Conservation (phyloP, 805 yeast species). For the Ogataea trehaloabstinens region DNA sequence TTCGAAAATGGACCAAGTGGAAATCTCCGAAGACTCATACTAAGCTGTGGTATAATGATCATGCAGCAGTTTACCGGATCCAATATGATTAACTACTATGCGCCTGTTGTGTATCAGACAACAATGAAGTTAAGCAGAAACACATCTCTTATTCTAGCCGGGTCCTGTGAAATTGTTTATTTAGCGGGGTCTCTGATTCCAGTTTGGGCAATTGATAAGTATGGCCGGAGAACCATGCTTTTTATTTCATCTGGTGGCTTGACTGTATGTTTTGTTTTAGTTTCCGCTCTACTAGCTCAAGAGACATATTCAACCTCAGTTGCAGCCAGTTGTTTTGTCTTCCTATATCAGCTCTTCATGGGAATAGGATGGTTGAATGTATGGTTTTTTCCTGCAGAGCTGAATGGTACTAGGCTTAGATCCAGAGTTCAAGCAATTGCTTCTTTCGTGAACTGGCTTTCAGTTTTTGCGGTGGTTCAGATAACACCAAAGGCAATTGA, state of each 20-base stretch:
- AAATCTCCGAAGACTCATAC: slow-evolving; percentile 44
- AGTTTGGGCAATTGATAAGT: slow-evolving; percentile 41
- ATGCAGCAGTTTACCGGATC: slow-evolving; percentile 54
- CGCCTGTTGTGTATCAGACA: slow-evolving; percentile 50
- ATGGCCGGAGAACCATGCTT: slow-evolving; percentile 33
- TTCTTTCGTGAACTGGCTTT: slow-evolving; percentile 56
- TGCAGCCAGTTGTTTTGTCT: slow-evolving; percentile 6
- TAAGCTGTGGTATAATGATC: slow-evolving; percentile 41
- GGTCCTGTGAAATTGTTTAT: slow-evolving; percentile 15
- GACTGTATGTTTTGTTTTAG: slow-evolving; percentile 7
- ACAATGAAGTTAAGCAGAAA: slow-evolving; percentile 43
- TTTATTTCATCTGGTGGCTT: slow-evolving; percentile 14
- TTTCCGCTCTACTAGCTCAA: slow-evolving; percentile 2
- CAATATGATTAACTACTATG: slow-evolving; percentile 55
- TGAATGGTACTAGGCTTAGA: slow-evolving; percentile 47
- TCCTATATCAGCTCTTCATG: slow-evolving; percentile 22
- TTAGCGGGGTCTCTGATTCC: slow-evolving; percentile 37
- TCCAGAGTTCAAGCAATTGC: slow-evolving; percentile 51
- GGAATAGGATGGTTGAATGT: slow-evolving; percentile 27
- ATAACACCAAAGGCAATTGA: slow-evolving; percentile 42
- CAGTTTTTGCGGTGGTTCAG: slow-evolving; percentile 56
- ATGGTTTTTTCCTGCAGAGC: slow-evolving; percentile 60
- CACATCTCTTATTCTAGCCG: slow-evolving; percentile 35
- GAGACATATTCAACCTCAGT: slow-evolving; percentile 6
- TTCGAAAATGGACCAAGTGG: slow-evolving; percentile 40